A percentile compares a stretch with the other conserved stretches of the same genome.
Evolutionary conservation across 768 basidiomycete genomes (phyloP).

Genomic region (Lactarius deliciosus): DNA sequence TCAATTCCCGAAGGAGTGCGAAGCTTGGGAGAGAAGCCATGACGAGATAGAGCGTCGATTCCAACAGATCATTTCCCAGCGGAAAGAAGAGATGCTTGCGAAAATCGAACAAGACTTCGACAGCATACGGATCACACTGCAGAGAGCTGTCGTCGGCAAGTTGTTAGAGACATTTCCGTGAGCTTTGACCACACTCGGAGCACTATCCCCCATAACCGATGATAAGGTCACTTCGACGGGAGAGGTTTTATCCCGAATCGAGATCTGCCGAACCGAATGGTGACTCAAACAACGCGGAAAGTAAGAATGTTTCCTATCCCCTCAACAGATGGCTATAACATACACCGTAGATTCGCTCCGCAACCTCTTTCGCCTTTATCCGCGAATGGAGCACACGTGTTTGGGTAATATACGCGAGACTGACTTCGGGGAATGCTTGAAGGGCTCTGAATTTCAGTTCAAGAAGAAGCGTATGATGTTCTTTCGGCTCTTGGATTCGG

Average conservation of each 20-base stretch:
- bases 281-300: neutral
- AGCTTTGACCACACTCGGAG: neutral
- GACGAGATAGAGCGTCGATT: neutral
- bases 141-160: neutral
- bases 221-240: neutral
- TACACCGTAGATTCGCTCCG: neutral
- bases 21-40: neutral
- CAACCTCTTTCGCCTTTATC: conserved; percentile 4
- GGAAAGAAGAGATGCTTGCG: neutral
- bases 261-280: neutral
- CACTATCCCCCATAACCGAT: neutral
- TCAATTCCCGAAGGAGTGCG: conserved; percentile 1
- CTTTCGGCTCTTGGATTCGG: neutral
- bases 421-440: neutral
- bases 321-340: neutral
- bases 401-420: neutral
- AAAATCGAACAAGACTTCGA: neutral
- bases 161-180: neutral
- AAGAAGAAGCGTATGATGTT: neutral
- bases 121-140: neutral
- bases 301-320: neutral
- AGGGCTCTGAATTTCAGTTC: neutral
- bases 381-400: neutral
- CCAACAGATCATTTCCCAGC: neutral
- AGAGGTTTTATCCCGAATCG: neutral